These are phyloP conservation scores for Citeromyces matritensis DNA, from an alignment of 805 yeast species.

Conservation along the genomic window DNA sequence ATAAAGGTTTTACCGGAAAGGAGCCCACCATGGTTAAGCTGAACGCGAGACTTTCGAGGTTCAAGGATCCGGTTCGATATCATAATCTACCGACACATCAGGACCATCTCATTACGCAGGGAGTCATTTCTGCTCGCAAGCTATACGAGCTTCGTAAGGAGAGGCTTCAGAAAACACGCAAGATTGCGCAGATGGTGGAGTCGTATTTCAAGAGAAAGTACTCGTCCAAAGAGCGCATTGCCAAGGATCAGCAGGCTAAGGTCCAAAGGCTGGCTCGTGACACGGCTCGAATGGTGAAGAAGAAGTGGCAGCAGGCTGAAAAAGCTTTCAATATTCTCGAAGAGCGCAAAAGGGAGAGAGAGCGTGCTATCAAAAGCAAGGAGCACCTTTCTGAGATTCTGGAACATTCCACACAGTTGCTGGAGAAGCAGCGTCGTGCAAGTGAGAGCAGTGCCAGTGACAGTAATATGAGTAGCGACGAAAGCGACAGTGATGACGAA, in stretches of 20 bases:
- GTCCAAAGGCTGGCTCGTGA: constrained; percentile 60
- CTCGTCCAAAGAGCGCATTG: constrained; percentile 78
- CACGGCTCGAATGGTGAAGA: constrained; percentile 73
- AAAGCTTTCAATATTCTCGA: constrained; percentile 65
- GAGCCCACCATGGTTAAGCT: constrained; percentile 21
- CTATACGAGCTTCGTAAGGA: constrained; percentile 51
- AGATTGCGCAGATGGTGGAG: constrained; percentile 71
- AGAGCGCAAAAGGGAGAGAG: constrained; percentile 64
- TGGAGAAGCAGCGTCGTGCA: constrained; percentile 63
- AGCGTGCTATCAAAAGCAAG: constrained; percentile 68
- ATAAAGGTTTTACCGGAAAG: constrained; percentile 23
- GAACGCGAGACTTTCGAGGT: constrained; percentile 13
- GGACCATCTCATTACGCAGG: constrained; percentile 71
- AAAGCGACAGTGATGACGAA: constrained; percentile 7
- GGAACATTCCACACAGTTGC: constrained; percentile 79
- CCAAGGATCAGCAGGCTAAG: constrained; percentile 60
- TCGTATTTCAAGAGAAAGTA: constrained; percentile 72
- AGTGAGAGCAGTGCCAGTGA: constrained; percentile 9
- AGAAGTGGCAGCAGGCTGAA: constrained; percentile 82
- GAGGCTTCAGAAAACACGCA: constrained; percentile 53
- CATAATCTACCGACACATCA: constrained; percentile 22
- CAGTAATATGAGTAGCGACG: constrained; percentile 6
- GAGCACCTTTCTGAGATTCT: constrained; percentile 78
- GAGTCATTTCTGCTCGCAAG: constrained; percentile 51
- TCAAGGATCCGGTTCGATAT: constrained; percentile 22